These are phyloP conservation scores for Bauhinia variegata DNA, from an alignment of 306 rosid genomes.

Conservation along the genomic window DNA sequence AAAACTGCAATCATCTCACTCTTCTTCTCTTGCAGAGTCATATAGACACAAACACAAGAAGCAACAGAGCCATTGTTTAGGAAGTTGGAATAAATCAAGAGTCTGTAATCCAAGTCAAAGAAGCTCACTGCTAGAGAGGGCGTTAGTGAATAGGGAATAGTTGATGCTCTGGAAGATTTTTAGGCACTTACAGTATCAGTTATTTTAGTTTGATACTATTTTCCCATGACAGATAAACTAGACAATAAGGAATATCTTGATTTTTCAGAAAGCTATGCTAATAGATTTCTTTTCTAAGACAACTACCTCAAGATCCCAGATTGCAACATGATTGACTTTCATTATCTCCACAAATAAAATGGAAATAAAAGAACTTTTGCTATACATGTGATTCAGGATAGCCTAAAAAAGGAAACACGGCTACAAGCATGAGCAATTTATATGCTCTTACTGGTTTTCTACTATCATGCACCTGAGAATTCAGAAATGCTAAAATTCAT, in stretches of 20 bases:
- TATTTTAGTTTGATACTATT: background rate
- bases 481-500: no score
- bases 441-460: no score
- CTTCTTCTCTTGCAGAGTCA: no score
- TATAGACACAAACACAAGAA: no score
- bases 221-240: background rate
- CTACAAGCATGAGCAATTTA: no score
- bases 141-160: background rate
- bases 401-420: no score
- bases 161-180: constrained; percentile 8
- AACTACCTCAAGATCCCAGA: background rate
- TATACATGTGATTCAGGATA: background rate
- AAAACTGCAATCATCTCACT: no score
- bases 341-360: background rate
- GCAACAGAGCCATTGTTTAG: no score
- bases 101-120: background rate
- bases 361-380: background rate
- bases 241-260: background rate
- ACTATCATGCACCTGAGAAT: no score
- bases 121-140: background rate
- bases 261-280: no score
- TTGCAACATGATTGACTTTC: background rate
- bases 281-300: no score
- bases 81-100: no score
- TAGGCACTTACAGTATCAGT: background rate